Percentiles rank a stretch among this genome's conserved stretches.
Conservation (phyloP, 371 early-diverging fungal species). For the Mortierella sp. region DNA sequence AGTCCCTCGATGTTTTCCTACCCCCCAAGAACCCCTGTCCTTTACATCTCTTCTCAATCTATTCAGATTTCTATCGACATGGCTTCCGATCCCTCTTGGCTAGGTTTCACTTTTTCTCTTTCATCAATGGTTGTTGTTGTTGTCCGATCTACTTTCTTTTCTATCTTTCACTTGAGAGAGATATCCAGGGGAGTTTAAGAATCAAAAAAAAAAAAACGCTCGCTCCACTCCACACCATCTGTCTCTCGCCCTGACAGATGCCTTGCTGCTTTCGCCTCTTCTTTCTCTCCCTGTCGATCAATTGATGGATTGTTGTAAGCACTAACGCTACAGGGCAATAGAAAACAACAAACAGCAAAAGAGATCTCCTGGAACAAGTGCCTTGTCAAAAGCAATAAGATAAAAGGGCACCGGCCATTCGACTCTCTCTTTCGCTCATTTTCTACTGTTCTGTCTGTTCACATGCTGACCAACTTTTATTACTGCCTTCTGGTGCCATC, state of each 20-base stretch:
- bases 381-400: neutral
- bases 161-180: neutral
- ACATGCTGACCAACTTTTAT: constrained; percentile 1
- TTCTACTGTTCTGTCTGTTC: neutral
- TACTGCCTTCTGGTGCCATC: neutral
- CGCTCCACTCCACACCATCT: no score
- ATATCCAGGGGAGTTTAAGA: no score
- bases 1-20: neutral
- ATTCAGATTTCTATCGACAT: neutral
- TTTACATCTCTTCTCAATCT: no score
- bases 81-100: neutral
- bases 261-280: neutral
- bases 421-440: neutral
- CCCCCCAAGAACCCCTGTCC: neutral
- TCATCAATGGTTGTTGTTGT: neutral
- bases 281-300: neutral
- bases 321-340: no score
- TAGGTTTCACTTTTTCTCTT: neutral
- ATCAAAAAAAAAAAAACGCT: no score
- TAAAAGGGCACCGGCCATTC: neutral
- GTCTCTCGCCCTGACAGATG: neutral
- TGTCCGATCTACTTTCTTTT: neutral
- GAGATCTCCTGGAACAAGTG: neutral
- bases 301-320: neutral
- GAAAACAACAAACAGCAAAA: neutral